Conservation (phyloP, 257 asterid genomes). For the Scutellaria galericulata region DNA sequence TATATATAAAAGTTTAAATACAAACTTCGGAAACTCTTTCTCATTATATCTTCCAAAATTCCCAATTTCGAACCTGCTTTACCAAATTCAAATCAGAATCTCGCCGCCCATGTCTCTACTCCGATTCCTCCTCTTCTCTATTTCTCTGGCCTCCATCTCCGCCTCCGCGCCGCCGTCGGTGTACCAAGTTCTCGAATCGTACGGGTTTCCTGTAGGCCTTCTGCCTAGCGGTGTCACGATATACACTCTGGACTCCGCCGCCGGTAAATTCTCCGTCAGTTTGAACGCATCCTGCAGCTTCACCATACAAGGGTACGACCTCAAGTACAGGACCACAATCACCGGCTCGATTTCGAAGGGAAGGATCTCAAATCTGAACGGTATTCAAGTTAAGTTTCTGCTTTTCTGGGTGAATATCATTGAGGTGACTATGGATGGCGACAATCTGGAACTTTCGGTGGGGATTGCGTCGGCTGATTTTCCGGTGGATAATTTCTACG, state of each 20-base stretch:
- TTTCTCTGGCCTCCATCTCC: slow-evolving; percentile 32
- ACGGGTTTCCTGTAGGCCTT: slow-evolving; percentile 75
- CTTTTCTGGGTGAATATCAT: slow-evolving; percentile 65
- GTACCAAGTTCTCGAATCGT: slow-evolving; percentile 56
- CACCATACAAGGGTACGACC: slow-evolving; percentile 59
- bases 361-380: slow-evolving; percentile 48
- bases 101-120: slow-evolving; percentile 27
- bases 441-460: slow-evolving; percentile 60
- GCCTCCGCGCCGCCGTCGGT: slow-evolving; percentile 43
- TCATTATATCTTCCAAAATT: background rate
- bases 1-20: too few species aligned
- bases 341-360: slow-evolving; percentile 59
- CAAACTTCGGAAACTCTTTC: too few species aligned
- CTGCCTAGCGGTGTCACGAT: slow-evolving; percentile 73
- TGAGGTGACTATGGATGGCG: slow-evolving; percentile 55
- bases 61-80: background rate
- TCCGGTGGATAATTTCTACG: slow-evolving; percentile 54
- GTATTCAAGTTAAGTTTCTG: slow-evolving; percentile 71
- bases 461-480: slow-evolving; percentile 73
- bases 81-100: background rate
- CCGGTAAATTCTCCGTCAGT: slow-evolving; percentile 69
- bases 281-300: slow-evolving; percentile 61
- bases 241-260: slow-evolving; percentile 63
- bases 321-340: slow-evolving; percentile 60
- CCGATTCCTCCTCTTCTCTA: slow-evolving; percentile 25